Evolutionary conservation across 2,329 filamentous ascomycete genomes (phyloP).

Genomic region (Zymoseptoria ardabiliae): DNA sequence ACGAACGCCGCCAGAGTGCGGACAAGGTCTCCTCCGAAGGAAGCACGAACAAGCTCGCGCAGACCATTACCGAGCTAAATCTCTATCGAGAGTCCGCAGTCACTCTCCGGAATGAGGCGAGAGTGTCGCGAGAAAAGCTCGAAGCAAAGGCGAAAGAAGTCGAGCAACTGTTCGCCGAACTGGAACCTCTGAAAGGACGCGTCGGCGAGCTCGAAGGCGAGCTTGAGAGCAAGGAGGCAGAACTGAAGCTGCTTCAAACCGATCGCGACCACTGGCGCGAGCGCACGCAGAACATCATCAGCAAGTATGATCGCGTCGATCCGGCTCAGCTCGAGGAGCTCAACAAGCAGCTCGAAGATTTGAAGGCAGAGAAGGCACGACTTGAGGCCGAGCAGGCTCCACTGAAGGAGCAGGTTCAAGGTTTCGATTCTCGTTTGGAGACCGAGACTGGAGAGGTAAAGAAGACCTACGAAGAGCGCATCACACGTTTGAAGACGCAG

Average conservation of each 20-base stretch:
- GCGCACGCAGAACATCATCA: conserved; percentile 88
- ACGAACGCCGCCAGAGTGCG: conserved; percentile 71
- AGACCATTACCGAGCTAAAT: conserved; percentile 92
- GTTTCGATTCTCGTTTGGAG: conserved; percentile 38
- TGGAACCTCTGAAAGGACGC: conserved; percentile 74
- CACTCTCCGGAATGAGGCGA: conserved; percentile 78
- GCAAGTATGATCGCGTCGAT: conserved; percentile 92
- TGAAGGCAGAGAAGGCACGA: conserved; percentile 46
- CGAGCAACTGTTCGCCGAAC: conserved; percentile 63
- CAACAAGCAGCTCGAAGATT: conserved; percentile 62
- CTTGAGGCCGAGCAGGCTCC: conserved; percentile 46
- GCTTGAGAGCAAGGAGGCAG: conserved; percentile 72
- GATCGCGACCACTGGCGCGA: conserved; percentile 95
- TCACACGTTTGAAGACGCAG: conserved; percentile 35
- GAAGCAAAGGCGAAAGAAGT: conserved; percentile 67
- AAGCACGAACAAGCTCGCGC: conserved; percentile 83
- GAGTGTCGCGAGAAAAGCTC: conserved; percentile 68
- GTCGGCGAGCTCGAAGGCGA: conserved; percentile 78
- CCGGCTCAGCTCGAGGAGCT: conserved; percentile 86
- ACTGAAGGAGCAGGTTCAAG: conserved; percentile 45
- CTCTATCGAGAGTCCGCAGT: conserved; percentile 91
- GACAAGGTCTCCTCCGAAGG: conserved; percentile 66
- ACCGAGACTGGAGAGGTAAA: conserved; percentile 26
- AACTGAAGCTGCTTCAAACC: conserved; percentile 80
- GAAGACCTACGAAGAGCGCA: conserved; percentile 9